Conservation (phyloP, 176 grass and related monocot genomes). For the Musa beccarii region DNA sequence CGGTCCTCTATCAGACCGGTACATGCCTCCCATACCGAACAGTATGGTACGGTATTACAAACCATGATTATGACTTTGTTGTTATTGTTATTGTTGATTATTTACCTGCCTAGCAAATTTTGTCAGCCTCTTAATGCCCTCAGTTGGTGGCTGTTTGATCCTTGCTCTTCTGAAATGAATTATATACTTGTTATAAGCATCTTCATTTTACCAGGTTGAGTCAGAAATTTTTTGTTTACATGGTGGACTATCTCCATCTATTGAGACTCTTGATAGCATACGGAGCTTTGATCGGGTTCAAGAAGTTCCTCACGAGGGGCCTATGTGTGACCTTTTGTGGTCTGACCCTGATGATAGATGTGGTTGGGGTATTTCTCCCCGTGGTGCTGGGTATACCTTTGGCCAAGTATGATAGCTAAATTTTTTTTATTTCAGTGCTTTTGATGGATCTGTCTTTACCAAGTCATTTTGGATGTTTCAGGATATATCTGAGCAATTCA, state of each 20-base stretch:
- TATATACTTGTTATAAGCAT: neutral
- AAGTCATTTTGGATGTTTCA: neutral
- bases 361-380: neutral
- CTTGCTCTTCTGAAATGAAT: neutral
- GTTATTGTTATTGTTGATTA: too few relatives aligned
- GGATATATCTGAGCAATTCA: conserved; percentile 1
- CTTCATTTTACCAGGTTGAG: neutral
- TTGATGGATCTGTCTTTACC: neutral
- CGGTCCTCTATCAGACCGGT: too few relatives aligned
- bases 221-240: neutral
- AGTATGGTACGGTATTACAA: too few relatives aligned
- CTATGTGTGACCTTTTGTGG: neutral
- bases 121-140: neutral
- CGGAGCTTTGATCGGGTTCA: neutral
- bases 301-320: conserved; percentile 1
- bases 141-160: too few relatives aligned
- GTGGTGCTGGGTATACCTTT: conserved; percentile 2
- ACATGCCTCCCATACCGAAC: too few relatives aligned
- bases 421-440: neutral
- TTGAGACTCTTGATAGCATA: neutral
- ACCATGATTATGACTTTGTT: too few relatives aligned
- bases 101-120: too few relatives aligned
- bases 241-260: neutral
- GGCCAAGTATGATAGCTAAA: neutral
- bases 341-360: conserved; percentile 3